Base-by-base conservation (phyloP, 768 basidiomycete genomes). In the Leccinum obscurum region DNA sequence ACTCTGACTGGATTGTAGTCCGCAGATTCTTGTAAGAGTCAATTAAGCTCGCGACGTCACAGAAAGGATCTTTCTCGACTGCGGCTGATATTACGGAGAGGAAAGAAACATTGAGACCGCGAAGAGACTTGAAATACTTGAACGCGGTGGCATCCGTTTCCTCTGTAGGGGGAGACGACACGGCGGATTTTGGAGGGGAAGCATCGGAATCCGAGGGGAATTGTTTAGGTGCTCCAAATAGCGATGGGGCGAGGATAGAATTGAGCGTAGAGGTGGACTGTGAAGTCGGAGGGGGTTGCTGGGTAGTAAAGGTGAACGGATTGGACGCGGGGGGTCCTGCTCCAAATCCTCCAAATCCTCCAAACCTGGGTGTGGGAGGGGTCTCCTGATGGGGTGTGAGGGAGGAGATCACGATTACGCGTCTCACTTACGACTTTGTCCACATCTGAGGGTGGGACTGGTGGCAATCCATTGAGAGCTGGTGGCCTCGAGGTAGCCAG, bases 41-140 rank as follows among this genome's bases (percentile, higher is more conserved):
- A 9, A 88, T 64, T 6, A 87, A 59, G 32, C 75, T 70, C n/a
- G 80, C 74, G 11, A 90, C 68, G 62, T 92, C 87, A n/a, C 75
- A 70, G 69, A 91, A 92, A 2, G 90, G 87, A 72, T 92, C 89
- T 15, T 80, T 76, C 53, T 88, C 83, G 22, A 89, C 77, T 22
- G 83, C 81, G 60, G 82, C 81, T 32, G 82, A 77, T 56, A 90
- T 70, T 14, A 83, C 80, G n/a, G 81, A 76, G 24, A 88, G 69
- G 61, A 92, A 77, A 3, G 88, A 89, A 35, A 81, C 73, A 66
- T 92, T 92, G 46, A 92, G 79, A 14, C 89, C 90, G 37, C 90
- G 85, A n/a, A 92, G 80, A 26, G 85, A 82, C 44, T 76, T 83
- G 75, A 85, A 90, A 68, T 87, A 90, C 55, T 83, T 82, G 15